Conservation (phyloP, 164 flowering plant species). For the Magnolia sinica region DNA sequence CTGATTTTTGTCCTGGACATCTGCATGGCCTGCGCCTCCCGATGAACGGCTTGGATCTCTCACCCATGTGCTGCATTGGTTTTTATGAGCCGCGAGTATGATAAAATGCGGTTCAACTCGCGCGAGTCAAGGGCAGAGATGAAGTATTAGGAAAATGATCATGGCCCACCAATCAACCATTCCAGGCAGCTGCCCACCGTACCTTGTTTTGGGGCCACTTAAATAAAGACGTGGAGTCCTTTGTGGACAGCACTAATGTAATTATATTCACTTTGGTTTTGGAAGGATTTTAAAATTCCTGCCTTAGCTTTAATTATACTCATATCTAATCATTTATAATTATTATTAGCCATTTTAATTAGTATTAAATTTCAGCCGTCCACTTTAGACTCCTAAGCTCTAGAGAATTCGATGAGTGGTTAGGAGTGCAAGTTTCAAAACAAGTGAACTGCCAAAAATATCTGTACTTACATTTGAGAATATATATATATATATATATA, state of each 20-base stretch:
- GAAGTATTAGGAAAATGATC: background rate
- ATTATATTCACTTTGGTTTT: background rate
- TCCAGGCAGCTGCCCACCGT: conserved; percentile 3
- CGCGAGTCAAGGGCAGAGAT: background rate
- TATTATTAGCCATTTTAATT: too few relatives aligned
- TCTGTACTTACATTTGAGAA: too few relatives aligned
- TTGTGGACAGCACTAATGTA: background rate
- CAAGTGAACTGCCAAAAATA: background rate
- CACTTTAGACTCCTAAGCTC: background rate
- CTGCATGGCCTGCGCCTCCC: background rate
- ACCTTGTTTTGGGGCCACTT: background rate
- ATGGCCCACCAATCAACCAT: too few relatives aligned
- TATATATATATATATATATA: too few relatives aligned
- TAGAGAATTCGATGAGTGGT: background rate
- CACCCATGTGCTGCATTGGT: background rate
- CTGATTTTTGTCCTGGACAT: background rate
- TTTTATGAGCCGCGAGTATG: background rate
- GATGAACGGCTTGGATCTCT: background rate
- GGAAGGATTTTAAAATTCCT: background rate
- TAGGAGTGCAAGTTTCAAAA: background rate
- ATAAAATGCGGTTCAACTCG: background rate
- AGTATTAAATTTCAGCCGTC: background rate
- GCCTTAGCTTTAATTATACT: background rate
- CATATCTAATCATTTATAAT: background rate
- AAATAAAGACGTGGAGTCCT: background rate